Evolutionary conservation across 1,284 basidiomycete genomes (phyloP).

Genomic region (Erythrobasidium hasegawianum): DNA sequence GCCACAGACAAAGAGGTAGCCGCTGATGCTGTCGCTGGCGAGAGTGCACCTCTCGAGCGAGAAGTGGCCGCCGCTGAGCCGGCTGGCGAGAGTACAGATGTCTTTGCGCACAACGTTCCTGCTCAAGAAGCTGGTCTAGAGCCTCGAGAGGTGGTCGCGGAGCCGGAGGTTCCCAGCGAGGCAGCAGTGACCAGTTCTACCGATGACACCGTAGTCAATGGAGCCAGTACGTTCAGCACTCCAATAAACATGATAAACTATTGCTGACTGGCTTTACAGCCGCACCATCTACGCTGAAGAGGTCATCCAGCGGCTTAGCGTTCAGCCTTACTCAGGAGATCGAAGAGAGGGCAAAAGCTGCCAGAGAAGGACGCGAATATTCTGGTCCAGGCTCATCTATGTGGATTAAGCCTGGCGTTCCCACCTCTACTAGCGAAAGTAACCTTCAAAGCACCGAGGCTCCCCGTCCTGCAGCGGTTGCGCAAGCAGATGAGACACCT

Average conservation of each 20-base stretch:
- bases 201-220: neutral
- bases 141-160: slow-evolving; percentile 6
- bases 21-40: neutral
- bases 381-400: neutral
- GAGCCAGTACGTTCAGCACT: no score
- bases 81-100: neutral
- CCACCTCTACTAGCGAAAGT: neutral
- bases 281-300: neutral
- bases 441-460: slow-evolving; percentile 15
- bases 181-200: neutral
- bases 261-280: no score
- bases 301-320: neutral
- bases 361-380: neutral
- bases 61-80: neutral
- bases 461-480: slow-evolving; percentile 7
- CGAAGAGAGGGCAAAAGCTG: neutral
- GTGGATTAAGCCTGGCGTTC: neutral
- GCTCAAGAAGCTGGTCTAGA: slow-evolving; percentile 1
- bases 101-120: neutral
- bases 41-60: neutral
- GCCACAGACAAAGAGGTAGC: neutral
- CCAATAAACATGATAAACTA: no score
- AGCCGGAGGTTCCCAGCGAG: neutral
- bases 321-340: neutral
- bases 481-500: slow-evolving; percentile 16